Base-by-base conservation (phyloP, 2,329 filamentous ascomycete genomes). In the Magnaporthiopsis rhizophila region DNA sequence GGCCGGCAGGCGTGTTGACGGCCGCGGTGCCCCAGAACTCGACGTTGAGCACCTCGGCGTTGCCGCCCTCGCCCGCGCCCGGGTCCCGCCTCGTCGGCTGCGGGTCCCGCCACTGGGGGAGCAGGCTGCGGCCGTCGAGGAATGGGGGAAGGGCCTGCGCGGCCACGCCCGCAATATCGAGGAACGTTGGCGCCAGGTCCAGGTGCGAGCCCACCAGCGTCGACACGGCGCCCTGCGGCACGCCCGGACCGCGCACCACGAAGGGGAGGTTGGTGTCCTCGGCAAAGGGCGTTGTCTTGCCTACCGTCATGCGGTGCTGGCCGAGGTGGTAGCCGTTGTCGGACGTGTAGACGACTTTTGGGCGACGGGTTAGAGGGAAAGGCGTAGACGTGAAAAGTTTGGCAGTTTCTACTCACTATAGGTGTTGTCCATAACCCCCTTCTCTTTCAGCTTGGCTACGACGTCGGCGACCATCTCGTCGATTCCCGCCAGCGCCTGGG, bases 381-480 rank as follows among this genome's bases (percentile, higher is more conserved):
- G 34, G 1, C 12, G 12, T 36, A 8, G 34, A 36, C 34, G 34
- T 9, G 34, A 7, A 36, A 15, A 38, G 36, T 2, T 11, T 34
- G 8, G 32, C 32, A 2, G 32, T 34, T 9, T 34, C 32, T 13
- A 12, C 11, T 26, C 57, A 65, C 50, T 67, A 56, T 71, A 71
- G 0, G 70, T 74, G 50, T 74, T 72, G 6, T 73, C 67, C 13
- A 53, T 71, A 1, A 64, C 57, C 1, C 67, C 66, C 32, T 69
- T 71, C 15, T 69, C 68, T 18, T 72, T 69, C 1, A 76, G 67
- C 64, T 67, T 67, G 6, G 66, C 58, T 1, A 75, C 62, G 0
- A 75, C 70, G 62, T 75, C 73, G 30, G 71, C 69, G 4, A 76
- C 67, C 9, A 76, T 73, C 24, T 76, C 74, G 59, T 76, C 73